These are phyloP conservation scores for Sporothrix luriei DNA, from an alignment of 2,329 filamentous ascomycete species.

Conservation along the genomic window DNA sequence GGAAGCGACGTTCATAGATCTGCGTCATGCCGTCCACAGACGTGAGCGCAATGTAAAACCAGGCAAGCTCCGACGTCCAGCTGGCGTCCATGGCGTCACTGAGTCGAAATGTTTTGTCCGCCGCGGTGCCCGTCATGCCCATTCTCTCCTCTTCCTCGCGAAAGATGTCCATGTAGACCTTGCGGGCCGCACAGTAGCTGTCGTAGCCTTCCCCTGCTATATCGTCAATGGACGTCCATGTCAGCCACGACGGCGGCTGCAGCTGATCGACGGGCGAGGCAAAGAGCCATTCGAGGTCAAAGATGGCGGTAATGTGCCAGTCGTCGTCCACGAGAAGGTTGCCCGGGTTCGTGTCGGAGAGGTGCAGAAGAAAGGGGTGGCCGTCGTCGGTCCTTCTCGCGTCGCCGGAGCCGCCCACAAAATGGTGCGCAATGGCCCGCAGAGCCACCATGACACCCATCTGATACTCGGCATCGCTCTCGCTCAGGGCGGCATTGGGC, in stretches of 20 bases:
- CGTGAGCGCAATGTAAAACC: too few species aligned
- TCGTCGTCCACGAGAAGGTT: slow-evolving; percentile 43
- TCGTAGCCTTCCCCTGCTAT: too few species aligned
- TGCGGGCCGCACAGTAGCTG: too few species aligned
- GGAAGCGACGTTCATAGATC: too few species aligned
- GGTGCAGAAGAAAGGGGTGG: slow-evolving; percentile 36
- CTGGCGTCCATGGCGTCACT: too few species aligned
- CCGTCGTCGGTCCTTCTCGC: neutral
- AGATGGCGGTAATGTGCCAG: slow-evolving; percentile 42
- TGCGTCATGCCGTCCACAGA: too few species aligned
- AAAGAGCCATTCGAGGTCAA: slow-evolving; percentile 43
- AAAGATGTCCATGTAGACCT: too few species aligned
- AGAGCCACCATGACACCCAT: slow-evolving; percentile 36
- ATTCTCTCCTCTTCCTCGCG: too few species aligned
- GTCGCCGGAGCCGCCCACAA: neutral
- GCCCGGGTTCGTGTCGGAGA: slow-evolving; percentile 41
- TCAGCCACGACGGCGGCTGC: slow-evolving; percentile 41
- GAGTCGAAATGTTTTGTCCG: too few species aligned
- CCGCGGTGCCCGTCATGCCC: too few species aligned
- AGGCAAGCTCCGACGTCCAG: too few species aligned
- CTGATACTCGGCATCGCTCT: slow-evolving; percentile 38
- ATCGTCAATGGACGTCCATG: slow-evolving; percentile 23
- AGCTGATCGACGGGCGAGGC: slow-evolving; percentile 40
- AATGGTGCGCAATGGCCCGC: neutral
- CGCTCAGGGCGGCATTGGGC: slow-evolving; percentile 37